phyloP scores from a whole-genome alignment of 2,329 filamentous ascomycete genomes.

The Acephala macrosclerotiorum region DNA sequence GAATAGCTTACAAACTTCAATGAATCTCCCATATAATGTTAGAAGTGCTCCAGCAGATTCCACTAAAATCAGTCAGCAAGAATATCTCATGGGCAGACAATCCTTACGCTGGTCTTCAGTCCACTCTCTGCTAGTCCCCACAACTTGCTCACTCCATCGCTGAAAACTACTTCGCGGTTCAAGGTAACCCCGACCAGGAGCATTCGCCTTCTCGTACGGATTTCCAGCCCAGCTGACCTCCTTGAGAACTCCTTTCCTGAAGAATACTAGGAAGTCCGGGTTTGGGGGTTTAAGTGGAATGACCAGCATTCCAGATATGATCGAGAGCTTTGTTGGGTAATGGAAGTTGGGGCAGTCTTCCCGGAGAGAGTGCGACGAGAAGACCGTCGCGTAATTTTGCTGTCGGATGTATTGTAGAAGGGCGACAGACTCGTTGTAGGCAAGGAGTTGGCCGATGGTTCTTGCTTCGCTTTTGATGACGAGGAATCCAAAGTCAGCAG shows the following conservation, averaged over 20 bases:
- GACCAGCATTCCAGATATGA: conserved; percentile 27
- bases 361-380: conserved; percentile 22
- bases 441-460: conserved; percentile 26
- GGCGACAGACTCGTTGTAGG: conserved; percentile 28
- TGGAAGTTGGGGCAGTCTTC: conserved; percentile 24
- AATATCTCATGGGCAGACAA: neutral
- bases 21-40: conserved; percentile 31
- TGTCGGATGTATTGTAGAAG: conserved; percentile 28
- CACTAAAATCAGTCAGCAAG: conserved; percentile 8
- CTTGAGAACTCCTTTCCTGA: conserved; percentile 26
- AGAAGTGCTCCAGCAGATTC: conserved; percentile 29
- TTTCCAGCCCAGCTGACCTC: conserved; percentile 33
- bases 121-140: conserved; percentile 30
- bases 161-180: conserved; percentile 29
- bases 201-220: conserved; percentile 24
- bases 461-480: conserved; percentile 27
- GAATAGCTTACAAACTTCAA: conserved; percentile 23
- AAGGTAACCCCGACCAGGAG: conserved; percentile 13
- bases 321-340: neutral
- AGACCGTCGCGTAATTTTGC: conserved; percentile 11
- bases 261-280: conserved; percentile 30
- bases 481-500: conserved; percentile 35
- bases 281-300: conserved; percentile 24
- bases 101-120: conserved; percentile 31
- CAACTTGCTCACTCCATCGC: conserved; percentile 30